A percentile compares a stretch with the other conserved stretches of the same genome.
Evolutionary conservation across 768 basidiomycete species (phyloP).

Genomic region (Naganishia vishniacii): DNA sequence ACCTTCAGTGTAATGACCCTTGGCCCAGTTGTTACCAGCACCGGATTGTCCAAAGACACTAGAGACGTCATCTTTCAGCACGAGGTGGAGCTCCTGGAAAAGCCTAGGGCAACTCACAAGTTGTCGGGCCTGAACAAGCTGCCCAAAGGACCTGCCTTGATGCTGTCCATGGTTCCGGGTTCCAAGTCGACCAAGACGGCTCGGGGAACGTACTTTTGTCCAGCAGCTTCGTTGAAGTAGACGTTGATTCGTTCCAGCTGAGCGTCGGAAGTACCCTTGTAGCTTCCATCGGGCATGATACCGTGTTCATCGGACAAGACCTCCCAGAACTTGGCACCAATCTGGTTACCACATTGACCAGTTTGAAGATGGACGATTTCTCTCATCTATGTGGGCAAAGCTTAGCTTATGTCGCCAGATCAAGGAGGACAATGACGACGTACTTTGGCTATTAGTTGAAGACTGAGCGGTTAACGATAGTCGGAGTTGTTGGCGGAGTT

Average conservation of each 20-base stretch:
- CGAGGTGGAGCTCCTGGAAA: too few relatives aligned
- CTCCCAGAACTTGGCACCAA: constrained; percentile 60
- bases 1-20: constrained; percentile 64
- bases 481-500: background rate
- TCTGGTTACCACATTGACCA: constrained; percentile 99
- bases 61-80: background rate
- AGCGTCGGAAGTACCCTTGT: constrained; percentile 88
- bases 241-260: constrained; percentile 82
- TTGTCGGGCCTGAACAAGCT: constrained; percentile 94
- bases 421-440: background rate
- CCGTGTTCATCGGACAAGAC: constrained; percentile 61
- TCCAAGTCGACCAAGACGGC: constrained; percentile 96
- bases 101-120: constrained; percentile 53
- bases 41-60: constrained; percentile 91
- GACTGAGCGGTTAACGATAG: background rate
- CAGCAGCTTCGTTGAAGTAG: constrained; percentile 70
- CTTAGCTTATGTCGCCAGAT: background rate
- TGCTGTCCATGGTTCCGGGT: constrained; percentile 64
- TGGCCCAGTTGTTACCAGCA: constrained; percentile 99
- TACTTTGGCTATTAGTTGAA: background rate
- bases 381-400: constrained; percentile 49
- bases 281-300: constrained; percentile 82
- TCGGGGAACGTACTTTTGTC: constrained; percentile 75
- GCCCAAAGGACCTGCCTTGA: constrained; percentile 62
- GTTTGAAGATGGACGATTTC: constrained; percentile 99